phyloP scores from a whole-genome alignment of 805 yeast species.

The Ogataea wickerhamii region DNA sequence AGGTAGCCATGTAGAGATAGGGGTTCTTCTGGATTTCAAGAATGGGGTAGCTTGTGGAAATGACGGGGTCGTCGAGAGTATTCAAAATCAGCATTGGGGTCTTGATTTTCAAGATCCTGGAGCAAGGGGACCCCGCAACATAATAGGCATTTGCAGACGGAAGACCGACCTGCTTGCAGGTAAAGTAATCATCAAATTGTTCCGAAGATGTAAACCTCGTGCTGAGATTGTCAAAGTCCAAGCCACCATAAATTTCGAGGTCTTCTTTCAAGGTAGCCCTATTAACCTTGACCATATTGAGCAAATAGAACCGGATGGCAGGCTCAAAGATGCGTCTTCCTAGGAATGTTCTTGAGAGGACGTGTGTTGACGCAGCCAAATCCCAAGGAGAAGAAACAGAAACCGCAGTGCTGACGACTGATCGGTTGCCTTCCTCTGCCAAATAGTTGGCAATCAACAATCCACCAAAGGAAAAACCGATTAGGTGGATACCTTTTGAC shows the following conservation, averaged over 20 bases:
- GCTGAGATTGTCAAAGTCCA: conserved; percentile 28
- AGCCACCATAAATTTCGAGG: conserved; percentile 21
- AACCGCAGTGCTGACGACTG: conserved; percentile 54
- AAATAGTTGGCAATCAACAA: conserved; percentile 61
- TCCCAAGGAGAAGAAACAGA: conserved; percentile 74
- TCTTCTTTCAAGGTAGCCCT: conserved; percentile 32
- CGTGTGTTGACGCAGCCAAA: conserved; percentile 50
- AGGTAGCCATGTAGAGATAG: conserved; percentile 50
- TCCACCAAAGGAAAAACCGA: conserved; percentile 75
- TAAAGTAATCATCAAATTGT: conserved; percentile 61
- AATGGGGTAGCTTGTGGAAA: conserved; percentile 50
- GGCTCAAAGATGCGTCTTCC: conserved; percentile 42
- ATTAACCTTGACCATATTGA: conserved; percentile 44
- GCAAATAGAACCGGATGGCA: conserved; percentile 38
- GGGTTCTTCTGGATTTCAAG: conserved; percentile 53
- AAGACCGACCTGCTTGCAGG: conserved; percentile 61
- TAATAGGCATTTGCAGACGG: conserved; percentile 61
- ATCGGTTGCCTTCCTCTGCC: conserved; percentile 59
- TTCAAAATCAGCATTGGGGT: conserved; percentile 62
- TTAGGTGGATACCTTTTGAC: conserved; percentile 56
- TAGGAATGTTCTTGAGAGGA: conserved; percentile 36
- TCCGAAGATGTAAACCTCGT: conserved; percentile 39
- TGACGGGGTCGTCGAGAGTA: conserved; percentile 66
- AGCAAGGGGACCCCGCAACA: conserved; percentile 59
- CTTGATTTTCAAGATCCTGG: conserved; percentile 50